phyloP scores from a whole-genome alignment of 2,329 filamentous ascomycete genomes.

The Nemania serpens region DNA sequence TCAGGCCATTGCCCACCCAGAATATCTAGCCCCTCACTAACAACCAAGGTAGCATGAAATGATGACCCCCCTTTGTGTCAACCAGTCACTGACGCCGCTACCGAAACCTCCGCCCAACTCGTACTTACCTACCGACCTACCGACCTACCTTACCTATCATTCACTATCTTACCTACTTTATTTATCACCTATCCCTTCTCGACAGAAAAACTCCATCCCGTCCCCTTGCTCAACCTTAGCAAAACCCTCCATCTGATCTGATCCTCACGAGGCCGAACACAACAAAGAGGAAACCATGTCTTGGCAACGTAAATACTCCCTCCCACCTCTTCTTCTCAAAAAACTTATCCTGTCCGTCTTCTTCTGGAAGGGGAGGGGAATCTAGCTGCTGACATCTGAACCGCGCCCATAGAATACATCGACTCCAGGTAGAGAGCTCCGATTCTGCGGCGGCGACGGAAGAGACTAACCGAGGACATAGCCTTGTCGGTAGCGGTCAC shows the following conservation, averaged over 20 bases:
- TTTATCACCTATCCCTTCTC: slow-evolving; percentile 4
- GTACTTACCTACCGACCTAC: slow-evolving; percentile 8
- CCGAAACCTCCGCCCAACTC: slow-evolving; percentile 25
- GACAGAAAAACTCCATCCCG: background rate
- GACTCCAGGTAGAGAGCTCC: slow-evolving; percentile 58
- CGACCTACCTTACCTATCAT: background rate
- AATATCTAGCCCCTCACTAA: slow-evolving; percentile 38
- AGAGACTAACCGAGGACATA: slow-evolving; percentile 44
- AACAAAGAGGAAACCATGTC: slow-evolving; percentile 59
- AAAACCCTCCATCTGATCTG: slow-evolving; percentile 8
- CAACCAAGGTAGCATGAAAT: background rate
- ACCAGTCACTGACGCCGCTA: slow-evolving; percentile 23
- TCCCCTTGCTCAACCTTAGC: slow-evolving; percentile 10
- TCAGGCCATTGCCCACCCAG: slow-evolving; percentile 27
- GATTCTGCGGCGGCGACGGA: background rate
- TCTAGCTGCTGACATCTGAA: slow-evolving; percentile 32
- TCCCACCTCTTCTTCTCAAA: slow-evolving; percentile 22
- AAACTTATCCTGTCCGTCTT: slow-evolving; percentile 31
- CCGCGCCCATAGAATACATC: slow-evolving; percentile 55
- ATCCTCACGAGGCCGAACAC: slow-evolving; percentile 20
- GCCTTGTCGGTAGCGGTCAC: slow-evolving; percentile 79
- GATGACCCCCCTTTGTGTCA: slow-evolving; percentile 23
- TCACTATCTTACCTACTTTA: background rate
- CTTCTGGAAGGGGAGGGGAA: slow-evolving; percentile 14
- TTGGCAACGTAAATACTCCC: slow-evolving; percentile 68